Percentiles rank a stretch among this genome's conserved stretches.
Evolutionary conservation across 116 monocot species (phyloP).

Genomic region (Cymodocea nodosa): DNA sequence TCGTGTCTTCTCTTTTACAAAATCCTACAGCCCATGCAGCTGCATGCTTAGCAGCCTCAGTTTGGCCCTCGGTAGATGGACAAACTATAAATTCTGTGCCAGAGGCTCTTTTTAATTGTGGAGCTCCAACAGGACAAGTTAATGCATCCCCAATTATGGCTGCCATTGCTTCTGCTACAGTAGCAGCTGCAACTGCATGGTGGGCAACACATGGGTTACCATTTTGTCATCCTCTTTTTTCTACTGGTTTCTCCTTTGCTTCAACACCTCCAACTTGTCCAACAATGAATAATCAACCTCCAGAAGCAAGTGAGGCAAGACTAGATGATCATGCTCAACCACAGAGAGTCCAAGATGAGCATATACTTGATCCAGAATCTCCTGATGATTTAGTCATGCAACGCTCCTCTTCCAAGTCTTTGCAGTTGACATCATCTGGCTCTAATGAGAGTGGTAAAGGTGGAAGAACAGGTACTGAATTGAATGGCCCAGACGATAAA

Average conservation of each 20-base stretch:
- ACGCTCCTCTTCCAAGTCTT: conserved; percentile 13
- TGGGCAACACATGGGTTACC: conserved; percentile 81
- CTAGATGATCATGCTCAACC: neutral
- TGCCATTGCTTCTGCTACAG: conserved; percentile 65
- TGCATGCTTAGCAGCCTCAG: conserved; percentile 70
- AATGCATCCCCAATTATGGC: conserved; percentile 35
- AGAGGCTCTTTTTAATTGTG: conserved; percentile 8
- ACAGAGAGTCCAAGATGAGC: conserved; percentile 13
- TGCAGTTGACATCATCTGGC: conserved; percentile 22
- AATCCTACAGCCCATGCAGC: conserved; percentile 78
- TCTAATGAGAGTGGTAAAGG: conserved; percentile 29
- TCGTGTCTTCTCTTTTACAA: conserved; percentile 54
- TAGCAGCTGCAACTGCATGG: conserved; percentile 86
- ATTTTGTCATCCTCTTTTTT: conserved; percentile 29
- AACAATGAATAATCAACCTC: neutral
- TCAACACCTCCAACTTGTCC: conserved; percentile 13
- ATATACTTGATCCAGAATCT: conserved; percentile 10
- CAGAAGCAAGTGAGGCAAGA: conserved; percentile 8
- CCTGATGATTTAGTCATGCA: conserved; percentile 7
- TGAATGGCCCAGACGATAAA: conserved; percentile 4
- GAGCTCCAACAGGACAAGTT: conserved; percentile 12
- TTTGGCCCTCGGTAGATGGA: conserved; percentile 39
- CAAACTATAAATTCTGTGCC: conserved; percentile 19
- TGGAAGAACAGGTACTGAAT: conserved; percentile 9
- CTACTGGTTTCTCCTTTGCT: conserved; percentile 27